Evolutionary conservation across 139 green algal genomes (phyloP), one percentile per base, ranked within the genome.

Genomic region (Pseudopediastrum boryanum): DNA sequence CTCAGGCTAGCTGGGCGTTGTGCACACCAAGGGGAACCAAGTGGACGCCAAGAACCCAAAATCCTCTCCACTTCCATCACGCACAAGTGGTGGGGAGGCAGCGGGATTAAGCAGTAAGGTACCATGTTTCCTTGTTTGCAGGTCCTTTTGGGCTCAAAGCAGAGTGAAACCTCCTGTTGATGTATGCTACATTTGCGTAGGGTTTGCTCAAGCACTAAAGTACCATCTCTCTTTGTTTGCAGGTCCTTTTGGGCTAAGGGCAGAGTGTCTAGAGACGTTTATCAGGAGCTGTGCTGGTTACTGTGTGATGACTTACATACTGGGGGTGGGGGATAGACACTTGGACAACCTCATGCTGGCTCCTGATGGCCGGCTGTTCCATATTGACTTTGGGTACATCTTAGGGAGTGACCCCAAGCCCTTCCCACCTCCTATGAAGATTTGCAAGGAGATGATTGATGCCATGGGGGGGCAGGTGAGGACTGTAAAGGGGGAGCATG

Each of bases 311-410:
- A 99, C 96, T 3, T 98, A 98, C 89, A 92, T 99, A 61, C 87
- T 99, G 58, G 96, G 96, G 3, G 88, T 98, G 16, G 95, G 95
- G 1, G 95, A 98, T 80, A 83, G 94, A n/a, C 95, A 98, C 87
- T 79, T 96, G 44, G 96, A 99, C 88, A 99, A 99, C 88, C 84
- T 99, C 63, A 95, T 99, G 94, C 85, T 99, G 13, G 7, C 58
- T 1, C 75, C 82, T 44, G 90, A 97, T 77, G 96, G 96, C 35
- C 88, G 90, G 21, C 88, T 98, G 36, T 98, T 99, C 85, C 96
- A 98, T 87, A 98, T 98, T 65, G 95, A 98, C 88, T 99, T 98
- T 85, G 95, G 94, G 19, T 99, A 93, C 92, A 98, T 99, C 77
- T 78, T 98, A 72, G 95, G 52, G 69, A 86, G 89, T n/a, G 96